A percentile compares a stretch with the other conserved stretches of the same genome.
Conservation (phyloP, 305 asterid genomes). For the Euphrasia arctica region DNA sequence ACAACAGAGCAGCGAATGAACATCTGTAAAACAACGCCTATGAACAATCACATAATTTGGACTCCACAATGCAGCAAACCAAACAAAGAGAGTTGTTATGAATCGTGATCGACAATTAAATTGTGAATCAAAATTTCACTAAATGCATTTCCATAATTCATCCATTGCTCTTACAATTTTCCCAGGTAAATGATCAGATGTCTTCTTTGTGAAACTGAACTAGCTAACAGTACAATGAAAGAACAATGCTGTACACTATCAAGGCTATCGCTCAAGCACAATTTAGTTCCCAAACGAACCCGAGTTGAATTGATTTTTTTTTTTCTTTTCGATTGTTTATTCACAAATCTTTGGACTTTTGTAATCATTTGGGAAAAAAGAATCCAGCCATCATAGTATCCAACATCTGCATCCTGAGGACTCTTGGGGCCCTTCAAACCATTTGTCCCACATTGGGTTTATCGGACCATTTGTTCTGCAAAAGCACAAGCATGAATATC, state of each 20-base stretch:
- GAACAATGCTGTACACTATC: neutral
- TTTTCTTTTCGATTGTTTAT: no score
- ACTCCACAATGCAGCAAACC: no score
- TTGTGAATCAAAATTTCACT: neutral
- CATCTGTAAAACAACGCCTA: no score
- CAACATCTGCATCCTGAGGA: slow-evolving; percentile 69
- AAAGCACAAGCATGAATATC: neutral
- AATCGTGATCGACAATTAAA: no score
- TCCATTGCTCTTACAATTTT: neutral
- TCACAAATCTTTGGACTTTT: neutral
- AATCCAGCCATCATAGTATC: slow-evolving; percentile 41
- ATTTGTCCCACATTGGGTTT: slow-evolving; percentile 67
- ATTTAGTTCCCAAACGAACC: neutral
- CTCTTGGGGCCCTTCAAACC: slow-evolving; percentile 73
- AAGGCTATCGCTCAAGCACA: neutral
- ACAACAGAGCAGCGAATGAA: no score
- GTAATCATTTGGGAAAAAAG: neutral
- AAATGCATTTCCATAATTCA: neutral
- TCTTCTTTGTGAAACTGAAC: neutral
- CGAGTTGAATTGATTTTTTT: neutral
- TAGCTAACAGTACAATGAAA: neutral
- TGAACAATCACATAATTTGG: no score
- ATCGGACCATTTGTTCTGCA: slow-evolving; percentile 63
- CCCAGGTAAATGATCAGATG: no score
- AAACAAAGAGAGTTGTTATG: no score